Conservation (phyloP, 202 grass and related monocot species). For the Setaria italica region DNA sequence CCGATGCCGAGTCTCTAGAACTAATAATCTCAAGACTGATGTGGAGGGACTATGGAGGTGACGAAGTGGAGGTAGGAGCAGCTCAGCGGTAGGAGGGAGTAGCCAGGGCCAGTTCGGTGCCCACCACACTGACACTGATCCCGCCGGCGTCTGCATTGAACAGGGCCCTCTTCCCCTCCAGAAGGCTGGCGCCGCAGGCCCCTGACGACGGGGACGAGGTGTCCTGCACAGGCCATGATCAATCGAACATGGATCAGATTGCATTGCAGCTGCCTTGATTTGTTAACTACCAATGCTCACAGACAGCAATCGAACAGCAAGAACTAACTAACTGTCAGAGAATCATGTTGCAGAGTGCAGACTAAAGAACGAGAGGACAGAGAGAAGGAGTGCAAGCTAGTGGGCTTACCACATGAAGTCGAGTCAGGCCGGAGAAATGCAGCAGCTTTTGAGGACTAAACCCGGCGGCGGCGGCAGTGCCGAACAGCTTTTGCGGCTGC, state of each 20-base stretch:
- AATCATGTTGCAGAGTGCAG: background rate
- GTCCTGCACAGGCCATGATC: constrained; percentile 30
- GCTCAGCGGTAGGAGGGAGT: constrained; percentile 60
- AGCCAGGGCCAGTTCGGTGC: constrained; percentile 68
- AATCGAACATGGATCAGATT: constrained; percentile 15
- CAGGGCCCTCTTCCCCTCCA: constrained; percentile 45
- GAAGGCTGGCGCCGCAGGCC: constrained; percentile 38
- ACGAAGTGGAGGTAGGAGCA: constrained; percentile 3
- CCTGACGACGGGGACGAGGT: constrained; percentile 12
- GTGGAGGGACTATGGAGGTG: background rate
- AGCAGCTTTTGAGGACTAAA: constrained; percentile 21
- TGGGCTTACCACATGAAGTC: constrained; percentile 40
- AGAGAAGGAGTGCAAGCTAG: background rate
- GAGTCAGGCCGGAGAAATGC: constrained; percentile 45
- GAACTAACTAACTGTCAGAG: background rate
- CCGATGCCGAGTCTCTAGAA: background rate
- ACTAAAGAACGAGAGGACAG: background rate
- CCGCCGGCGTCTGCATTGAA: constrained; percentile 40
- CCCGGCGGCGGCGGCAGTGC: constrained; percentile 3
- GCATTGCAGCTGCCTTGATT: background rate
- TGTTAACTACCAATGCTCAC: background rate
- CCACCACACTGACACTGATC: constrained; percentile 31
- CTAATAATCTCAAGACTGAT: background rate
- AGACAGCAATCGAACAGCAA: background rate
- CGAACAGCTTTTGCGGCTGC: constrained; percentile 45